A percentile compares a stretch with the other conserved stretches of the same genome.
These are phyloP conservation scores for Punica granatum DNA, from an alignment of 345 rosid species.

Conservation along the genomic window DNA sequence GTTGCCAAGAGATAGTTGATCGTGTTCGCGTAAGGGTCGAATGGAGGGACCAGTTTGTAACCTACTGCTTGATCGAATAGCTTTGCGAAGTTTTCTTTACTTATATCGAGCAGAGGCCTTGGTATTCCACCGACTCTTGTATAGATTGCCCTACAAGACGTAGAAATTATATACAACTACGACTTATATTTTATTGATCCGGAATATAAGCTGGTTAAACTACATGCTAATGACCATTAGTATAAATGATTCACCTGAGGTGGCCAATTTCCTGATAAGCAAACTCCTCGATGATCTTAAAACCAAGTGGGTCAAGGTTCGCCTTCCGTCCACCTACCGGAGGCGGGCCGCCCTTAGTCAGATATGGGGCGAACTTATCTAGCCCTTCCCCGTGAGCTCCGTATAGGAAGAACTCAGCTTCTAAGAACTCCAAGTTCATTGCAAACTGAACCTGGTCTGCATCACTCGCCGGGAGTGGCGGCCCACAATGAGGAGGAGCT, in stretches of 20 bases:
- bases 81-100: constrained; percentile 30
- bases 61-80: constrained; percentile 47
- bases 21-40: constrained; percentile 47
- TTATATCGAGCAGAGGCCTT: constrained; percentile 49
- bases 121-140: constrained; percentile 43
- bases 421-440: constrained; percentile 53
- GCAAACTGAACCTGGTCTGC: constrained; percentile 38
- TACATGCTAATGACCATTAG: background rate
- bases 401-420: constrained; percentile 52
- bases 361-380: constrained; percentile 26
- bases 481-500: constrained; percentile 18
- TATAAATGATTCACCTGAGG: constrained; percentile 28
- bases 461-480: constrained; percentile 33
- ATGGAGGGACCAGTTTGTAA: constrained; percentile 38
- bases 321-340: constrained; percentile 46
- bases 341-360: constrained; percentile 53
- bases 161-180: too few relatives aligned
- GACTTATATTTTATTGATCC: too few relatives aligned
- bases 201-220: background rate
- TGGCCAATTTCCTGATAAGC: constrained; percentile 70
- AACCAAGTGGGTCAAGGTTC: constrained; percentile 36
- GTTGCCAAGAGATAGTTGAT: constrained; percentile 49
- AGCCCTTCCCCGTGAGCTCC: constrained; percentile 51
- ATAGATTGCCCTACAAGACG: constrained; percentile 42
- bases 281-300: constrained; percentile 46